Percentiles rank a stretch among this genome's conserved stretches.
Conservation (phyloP, 2,329 filamentous ascomycete genomes). For the Furcasterigmium furcatum region DNA sequence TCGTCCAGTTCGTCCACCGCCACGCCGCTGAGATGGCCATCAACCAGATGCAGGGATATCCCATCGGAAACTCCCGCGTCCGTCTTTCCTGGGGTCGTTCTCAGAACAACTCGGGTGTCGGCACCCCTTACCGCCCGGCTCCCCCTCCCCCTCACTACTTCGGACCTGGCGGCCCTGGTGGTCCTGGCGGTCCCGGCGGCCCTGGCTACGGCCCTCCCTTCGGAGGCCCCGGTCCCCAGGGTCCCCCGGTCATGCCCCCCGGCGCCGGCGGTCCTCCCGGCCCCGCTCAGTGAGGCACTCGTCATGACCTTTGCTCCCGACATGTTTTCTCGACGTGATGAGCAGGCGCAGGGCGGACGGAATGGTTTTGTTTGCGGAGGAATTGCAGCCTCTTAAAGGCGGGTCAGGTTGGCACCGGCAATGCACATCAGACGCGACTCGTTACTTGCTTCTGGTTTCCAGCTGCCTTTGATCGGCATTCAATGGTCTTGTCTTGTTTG, state of each 20-base stretch:
- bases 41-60: constrained; percentile 99
- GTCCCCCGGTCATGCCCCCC: constrained; percentile 30
- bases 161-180: constrained; percentile 40
- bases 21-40: constrained; percentile 99
- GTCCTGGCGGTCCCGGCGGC: constrained; percentile 21
- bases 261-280: constrained; percentile 28
- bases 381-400: neutral
- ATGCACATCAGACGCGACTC: neutral
- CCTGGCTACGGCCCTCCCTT: constrained; percentile 46
- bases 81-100: constrained; percentile 96
- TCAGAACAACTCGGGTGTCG: constrained; percentile 98
- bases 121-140: constrained; percentile 93
- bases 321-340: neutral
- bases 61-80: constrained; percentile 97
- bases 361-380: neutral
- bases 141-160: constrained; percentile 62
- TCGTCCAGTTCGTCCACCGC: constrained; percentile 98
- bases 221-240: constrained; percentile 34
- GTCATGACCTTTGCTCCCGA: neutral
- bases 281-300: constrained; percentile 26
- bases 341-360: neutral
- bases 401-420: neutral
- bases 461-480: too few relatives aligned
- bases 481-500: too few relatives aligned
- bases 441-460: neutral